phyloP scores from a whole-genome alignment of 177 flowering plant species.

The Vitis hybrid region DNA sequence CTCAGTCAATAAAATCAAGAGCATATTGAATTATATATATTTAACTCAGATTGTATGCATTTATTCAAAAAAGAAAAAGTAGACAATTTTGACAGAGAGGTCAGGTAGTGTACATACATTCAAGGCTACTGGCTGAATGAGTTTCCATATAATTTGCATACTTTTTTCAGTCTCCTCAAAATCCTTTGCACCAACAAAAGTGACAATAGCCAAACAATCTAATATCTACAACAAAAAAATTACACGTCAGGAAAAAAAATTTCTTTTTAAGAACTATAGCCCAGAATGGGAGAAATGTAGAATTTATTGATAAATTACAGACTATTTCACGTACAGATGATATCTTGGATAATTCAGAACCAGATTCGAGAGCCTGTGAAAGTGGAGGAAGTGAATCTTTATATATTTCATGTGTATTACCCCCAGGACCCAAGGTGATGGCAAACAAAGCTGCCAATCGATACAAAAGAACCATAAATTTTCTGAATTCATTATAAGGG shows the following conservation, averaged over 20 bases:
- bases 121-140: not conserved
- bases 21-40: not conserved
- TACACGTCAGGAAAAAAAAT: not conserved
- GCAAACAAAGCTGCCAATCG: conserved; percentile 17
- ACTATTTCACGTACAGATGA: conserved; percentile 2
- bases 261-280: not conserved
- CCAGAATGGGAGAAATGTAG: not conserved
- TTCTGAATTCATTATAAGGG: not conserved
- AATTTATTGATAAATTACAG: not conserved
- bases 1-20: not conserved
- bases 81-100: too few species aligned
- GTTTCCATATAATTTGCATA: conserved; percentile 25
- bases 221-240: conserved; percentile 7
- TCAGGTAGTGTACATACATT: conserved; percentile 7
- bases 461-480: not conserved
- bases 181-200: conserved; percentile 19
- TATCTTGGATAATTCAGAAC: not conserved
- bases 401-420: conserved; percentile 18
- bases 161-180: conserved; percentile 14
- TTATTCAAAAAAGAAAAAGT: too few species aligned
- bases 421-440: conserved; percentile 11
- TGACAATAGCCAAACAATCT: conserved; percentile 18
- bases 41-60: too few species aligned
- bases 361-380: conserved; percentile 15
- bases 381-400: conserved; percentile 14